These are phyloP conservation scores for Xylaria sp. DNA, from an alignment of 2,329 filamentous ascomycete species.

Conservation along the genomic window DNA sequence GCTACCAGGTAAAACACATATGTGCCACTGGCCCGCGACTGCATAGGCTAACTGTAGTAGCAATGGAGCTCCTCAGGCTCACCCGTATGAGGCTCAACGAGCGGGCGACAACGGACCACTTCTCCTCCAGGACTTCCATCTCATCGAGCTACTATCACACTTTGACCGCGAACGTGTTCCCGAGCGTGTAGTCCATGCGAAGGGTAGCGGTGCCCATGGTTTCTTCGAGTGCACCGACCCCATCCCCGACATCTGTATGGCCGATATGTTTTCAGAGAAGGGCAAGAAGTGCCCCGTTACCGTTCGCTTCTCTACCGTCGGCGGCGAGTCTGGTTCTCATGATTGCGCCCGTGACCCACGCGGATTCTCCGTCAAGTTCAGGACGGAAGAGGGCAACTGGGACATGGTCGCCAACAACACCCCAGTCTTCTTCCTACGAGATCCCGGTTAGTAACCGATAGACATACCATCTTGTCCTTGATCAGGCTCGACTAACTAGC, in stretches of 20 bases:
- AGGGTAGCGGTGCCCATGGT: constrained; percentile 40
- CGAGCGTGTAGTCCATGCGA: constrained; percentile 42
- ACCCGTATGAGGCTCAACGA: constrained; percentile 43
- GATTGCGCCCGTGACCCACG: constrained; percentile 68
- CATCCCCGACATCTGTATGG: constrained; percentile 64
- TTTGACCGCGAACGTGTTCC: constrained; percentile 46
- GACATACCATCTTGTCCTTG: not conserved
- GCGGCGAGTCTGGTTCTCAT: constrained; percentile 71
- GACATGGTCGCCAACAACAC: constrained; percentile 79
- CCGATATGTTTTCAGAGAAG: constrained; percentile 61
- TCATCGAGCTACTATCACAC: constrained; percentile 47
- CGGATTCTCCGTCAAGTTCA: constrained; percentile 78
- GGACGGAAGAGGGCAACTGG: constrained; percentile 79
- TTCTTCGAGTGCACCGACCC: constrained; percentile 55
- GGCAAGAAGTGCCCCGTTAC: constrained; percentile 76
- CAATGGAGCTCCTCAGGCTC: constrained; percentile 45
- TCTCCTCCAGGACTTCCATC: constrained; percentile 47
- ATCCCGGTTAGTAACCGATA: constrained; percentile 55
- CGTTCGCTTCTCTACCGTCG: constrained; percentile 78
- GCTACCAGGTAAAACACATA: constrained; percentile 63
- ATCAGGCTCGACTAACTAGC: not conserved
- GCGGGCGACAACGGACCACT: constrained; percentile 44
- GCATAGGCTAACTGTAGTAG: constrained; percentile 19
- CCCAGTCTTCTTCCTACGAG: constrained; percentile 79
- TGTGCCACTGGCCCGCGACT: not conserved